Base-by-base conservation (phyloP, 352 stramenopile genomes). In the Phytopythium boreale region DNA sequence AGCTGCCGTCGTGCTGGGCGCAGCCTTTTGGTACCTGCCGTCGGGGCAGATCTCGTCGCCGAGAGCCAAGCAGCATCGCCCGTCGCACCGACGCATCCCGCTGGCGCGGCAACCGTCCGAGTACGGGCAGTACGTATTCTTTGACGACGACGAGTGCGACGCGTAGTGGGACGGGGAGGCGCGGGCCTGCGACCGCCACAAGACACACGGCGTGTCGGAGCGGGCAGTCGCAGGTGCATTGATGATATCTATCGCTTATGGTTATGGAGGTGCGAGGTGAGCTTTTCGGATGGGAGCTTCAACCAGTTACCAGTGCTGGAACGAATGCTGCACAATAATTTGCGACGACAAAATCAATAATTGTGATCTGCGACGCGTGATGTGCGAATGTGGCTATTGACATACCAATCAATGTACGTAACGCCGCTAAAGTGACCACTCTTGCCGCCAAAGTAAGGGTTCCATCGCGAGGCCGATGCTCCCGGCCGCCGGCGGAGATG, bases 81-180 rank as follows among this genome's bases (percentile, higher is more conserved):
- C 74, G 41, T 82, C 72, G 44, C 66, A 61, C 14, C 77, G 72
- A 26, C 80, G 75, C 52, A 69, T 88, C 27, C 70, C 72, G 7
- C 66, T 89, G 37, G 75, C 72, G 63, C 74, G 80, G 17, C 80
- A 91, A 69, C 60, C 80, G 43, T 89, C 82, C 47, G 80, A 89
- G 67, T 89, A 91, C 69, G 82, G 82, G 7, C 80, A 89, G 66
- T 91, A 89, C 62, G 79, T 91, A 12, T 83, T 78, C 68, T 87
- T 91, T 44, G 82, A 91, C 69, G 82, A 89, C 12, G 79, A 91
- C 19, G 76, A 83, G 1, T 68, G 67, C 39, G 66, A 79, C 2
- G 60, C 59, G 17, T 61, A 75, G 41, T 2, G 17, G 20, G 41
- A 11, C 0, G 41, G 5, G 15, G 5, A 9, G 41, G 8, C 5